phyloP scores from a whole-genome alignment of 2,329 filamentous ascomycete species.

The Aspergillus oerlinghausenensis region DNA sequence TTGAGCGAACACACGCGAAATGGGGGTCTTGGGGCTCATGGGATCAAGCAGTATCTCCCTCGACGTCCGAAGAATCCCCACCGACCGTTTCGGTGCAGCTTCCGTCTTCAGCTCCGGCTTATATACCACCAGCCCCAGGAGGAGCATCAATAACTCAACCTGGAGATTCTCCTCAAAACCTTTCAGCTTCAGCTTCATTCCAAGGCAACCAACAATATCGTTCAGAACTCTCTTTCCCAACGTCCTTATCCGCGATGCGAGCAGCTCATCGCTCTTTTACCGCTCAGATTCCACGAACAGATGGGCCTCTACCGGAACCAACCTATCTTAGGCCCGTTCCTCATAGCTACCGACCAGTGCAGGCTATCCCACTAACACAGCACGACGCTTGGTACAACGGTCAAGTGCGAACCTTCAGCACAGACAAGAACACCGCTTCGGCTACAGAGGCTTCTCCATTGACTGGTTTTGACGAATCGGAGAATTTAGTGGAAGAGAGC shows the following conservation, averaged over 20 bases:
- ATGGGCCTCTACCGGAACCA: slow-evolving; percentile 26
- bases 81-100: slow-evolving; percentile 12
- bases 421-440: slow-evolving; percentile 21
- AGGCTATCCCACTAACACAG: slow-evolving; percentile 20
- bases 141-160: slow-evolving; percentile 4
- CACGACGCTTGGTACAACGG: slow-evolving; percentile 32
- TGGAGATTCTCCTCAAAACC: slow-evolving; percentile 7
- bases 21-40: slow-evolving; percentile 65
- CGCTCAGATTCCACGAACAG: slow-evolving; percentile 14
- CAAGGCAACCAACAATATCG: slow-evolving; percentile 17
- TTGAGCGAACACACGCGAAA: slow-evolving; percentile 73
- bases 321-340: slow-evolving; percentile 28
- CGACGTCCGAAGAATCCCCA: slow-evolving; percentile 24
- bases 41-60: slow-evolving; percentile 34
- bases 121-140: slow-evolving; percentile 11
- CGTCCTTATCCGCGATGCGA: slow-evolving; percentile 18
- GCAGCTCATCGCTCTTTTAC: slow-evolving; percentile 15
- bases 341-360: slow-evolving; percentile 16
- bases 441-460: slow-evolving; percentile 44
- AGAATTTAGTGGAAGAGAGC: slow-evolving; percentile 58
- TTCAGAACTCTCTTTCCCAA: slow-evolving; percentile 8
- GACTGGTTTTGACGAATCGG: slow-evolving; percentile 56
- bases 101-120: slow-evolving; percentile 15
- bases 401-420: slow-evolving; percentile 16
- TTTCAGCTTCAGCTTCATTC: slow-evolving; percentile 10